These are phyloP conservation scores for Lepidium campestre DNA, from an alignment of 441 rosid genomes.

Conservation along the genomic window DNA sequence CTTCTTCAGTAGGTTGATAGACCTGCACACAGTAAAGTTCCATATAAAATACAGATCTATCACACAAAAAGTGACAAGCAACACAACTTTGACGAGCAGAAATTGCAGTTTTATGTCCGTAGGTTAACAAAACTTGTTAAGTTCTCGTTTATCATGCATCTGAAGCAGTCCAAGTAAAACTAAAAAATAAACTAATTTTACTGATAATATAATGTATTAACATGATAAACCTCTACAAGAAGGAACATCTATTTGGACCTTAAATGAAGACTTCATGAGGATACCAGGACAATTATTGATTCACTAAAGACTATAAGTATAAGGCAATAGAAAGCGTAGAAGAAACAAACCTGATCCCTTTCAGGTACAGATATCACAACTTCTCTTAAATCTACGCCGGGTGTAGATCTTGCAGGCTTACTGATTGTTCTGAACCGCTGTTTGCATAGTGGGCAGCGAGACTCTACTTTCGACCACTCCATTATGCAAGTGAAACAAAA, in stretches of 20 bases:
- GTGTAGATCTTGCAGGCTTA: slow-evolving; percentile 68
- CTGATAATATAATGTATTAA: background rate
- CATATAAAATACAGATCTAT: slow-evolving; percentile 5
- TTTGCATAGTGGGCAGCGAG: slow-evolving; percentile 98
- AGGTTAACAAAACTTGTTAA: slow-evolving; percentile 4
- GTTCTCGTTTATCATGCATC: slow-evolving; percentile 9
- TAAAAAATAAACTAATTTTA: background rate
- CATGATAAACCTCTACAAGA: background rate
- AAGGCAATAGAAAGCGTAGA: background rate
- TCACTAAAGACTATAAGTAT: background rate
- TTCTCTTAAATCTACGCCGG: slow-evolving; percentile 71
- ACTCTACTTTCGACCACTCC: slow-evolving; percentile 98
- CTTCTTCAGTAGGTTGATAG: slow-evolving; percentile 97
- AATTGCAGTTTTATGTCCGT: background rate
- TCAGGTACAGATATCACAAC: slow-evolving; percentile 65
- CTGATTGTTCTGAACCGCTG: slow-evolving; percentile 82
- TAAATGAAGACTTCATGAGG: background rate
- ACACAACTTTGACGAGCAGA: background rate
- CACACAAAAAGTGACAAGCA: background rate
- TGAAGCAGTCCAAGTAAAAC: background rate
- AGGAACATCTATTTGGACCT: background rate
- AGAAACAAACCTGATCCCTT: slow-evolving; percentile 80
- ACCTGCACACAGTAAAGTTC: slow-evolving; percentile 45
- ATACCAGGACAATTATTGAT: background rate
- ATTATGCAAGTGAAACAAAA: slow-evolving; percentile 94